These are phyloP conservation scores for Penicillium nordicum DNA, from an alignment of 2,329 filamentous ascomycete species.

Conservation along the genomic window DNA sequence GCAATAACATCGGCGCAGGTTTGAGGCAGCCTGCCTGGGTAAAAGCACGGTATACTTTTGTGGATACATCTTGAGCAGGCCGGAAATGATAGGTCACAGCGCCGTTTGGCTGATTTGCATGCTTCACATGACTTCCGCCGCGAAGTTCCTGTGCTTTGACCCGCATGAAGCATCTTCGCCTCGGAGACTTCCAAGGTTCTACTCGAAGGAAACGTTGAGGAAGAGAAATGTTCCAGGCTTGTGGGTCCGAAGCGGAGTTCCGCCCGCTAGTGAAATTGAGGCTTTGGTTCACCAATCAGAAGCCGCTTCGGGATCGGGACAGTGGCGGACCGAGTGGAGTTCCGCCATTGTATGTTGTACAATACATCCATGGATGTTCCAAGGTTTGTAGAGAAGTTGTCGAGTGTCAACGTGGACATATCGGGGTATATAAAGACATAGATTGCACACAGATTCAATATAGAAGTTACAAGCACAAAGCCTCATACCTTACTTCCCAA, in stretches of 20 bases:
- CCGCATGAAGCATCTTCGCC: not conserved
- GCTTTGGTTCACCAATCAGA: not conserved
- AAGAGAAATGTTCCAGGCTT: not conserved
- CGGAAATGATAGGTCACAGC: slow-evolving; percentile 53
- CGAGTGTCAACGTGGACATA: too few species aligned
- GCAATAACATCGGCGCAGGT: not conserved
- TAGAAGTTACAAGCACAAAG: not conserved
- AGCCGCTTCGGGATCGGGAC: not conserved
- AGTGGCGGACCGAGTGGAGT: not conserved
- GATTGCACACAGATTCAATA: not conserved
- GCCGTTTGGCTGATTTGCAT: slow-evolving; percentile 57
- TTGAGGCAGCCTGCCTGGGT: slow-evolving; percentile 34
- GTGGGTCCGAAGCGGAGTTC: not conserved
- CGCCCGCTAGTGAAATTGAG: not conserved
- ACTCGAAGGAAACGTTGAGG: not conserved
- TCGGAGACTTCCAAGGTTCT: too few species aligned
- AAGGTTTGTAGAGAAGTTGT: not conserved
- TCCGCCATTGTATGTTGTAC: not conserved
- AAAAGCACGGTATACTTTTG: slow-evolving; percentile 49
- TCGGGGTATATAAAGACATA: not conserved
- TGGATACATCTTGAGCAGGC: slow-evolving; percentile 53
- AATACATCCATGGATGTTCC: too few species aligned
- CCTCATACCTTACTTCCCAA: not conserved
- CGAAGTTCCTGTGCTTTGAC: slow-evolving; percentile 34
- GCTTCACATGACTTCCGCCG: slow-evolving; percentile 55